Evolutionary conservation across 306 rosid species (phyloP).

Genomic region (Pyrus communis): DNA sequence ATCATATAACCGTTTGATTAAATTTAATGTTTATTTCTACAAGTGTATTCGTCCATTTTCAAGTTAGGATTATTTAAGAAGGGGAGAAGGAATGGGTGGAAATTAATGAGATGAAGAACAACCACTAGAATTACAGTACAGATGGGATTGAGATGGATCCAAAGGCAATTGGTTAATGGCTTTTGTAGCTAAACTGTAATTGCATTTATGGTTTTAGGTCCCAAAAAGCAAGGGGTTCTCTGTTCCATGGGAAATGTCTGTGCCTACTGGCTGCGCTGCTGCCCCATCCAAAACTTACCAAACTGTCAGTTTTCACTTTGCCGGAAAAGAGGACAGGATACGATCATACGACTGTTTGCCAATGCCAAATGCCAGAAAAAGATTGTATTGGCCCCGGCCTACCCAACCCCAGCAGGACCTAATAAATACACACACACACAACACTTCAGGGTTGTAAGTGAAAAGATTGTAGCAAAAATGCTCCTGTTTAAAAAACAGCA

Average conservation of each 20-base stretch:
- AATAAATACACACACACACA: too few species aligned
- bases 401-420: background rate
- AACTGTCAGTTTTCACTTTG: background rate
- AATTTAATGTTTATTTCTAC: too few species aligned
- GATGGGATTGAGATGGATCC: too few species aligned
- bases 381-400: too few species aligned
- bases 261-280: background rate
- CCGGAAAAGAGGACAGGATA: background rate
- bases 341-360: too few species aligned
- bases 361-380: too few species aligned
- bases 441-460: too few species aligned
- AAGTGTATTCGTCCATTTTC: too few species aligned
- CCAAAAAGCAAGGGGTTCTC: background rate
- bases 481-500: background rate
- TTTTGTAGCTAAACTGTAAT: background rate
- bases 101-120: background rate
- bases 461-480: too few species aligned
- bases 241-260: background rate
- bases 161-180: background rate
- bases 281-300: background rate
- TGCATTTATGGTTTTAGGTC: background rate
- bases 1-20: too few species aligned
- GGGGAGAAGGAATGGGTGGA: background rate
- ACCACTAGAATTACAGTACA: background rate
- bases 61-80: background rate